Evolutionary conservation across 2,329 filamentous ascomycete genomes (phyloP).

Genomic region (Aspergillus arachidicola): DNA sequence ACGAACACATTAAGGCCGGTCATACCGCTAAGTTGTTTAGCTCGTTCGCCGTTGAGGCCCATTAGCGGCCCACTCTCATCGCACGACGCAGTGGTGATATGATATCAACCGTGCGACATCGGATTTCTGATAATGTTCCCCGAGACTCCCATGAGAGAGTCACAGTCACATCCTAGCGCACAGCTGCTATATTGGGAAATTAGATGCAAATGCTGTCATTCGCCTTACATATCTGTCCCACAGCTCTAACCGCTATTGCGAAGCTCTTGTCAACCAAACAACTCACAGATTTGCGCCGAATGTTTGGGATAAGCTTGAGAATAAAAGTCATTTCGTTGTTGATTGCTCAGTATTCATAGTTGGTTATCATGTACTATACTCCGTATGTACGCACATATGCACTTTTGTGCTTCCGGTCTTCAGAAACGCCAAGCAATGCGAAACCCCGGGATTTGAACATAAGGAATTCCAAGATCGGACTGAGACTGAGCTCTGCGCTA

Average conservation of each 20-base stretch:
- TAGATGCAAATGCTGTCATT: background rate
- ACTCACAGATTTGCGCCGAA: background rate
- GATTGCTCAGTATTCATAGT: background rate
- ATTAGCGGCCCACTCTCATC: background rate
- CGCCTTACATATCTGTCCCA: background rate
- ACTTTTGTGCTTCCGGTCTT: background rate
- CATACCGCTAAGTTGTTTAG: background rate
- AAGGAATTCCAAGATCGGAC: background rate
- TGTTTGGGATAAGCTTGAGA: background rate
- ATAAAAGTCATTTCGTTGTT: background rate
- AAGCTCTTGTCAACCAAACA: background rate
- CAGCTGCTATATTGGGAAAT: background rate
- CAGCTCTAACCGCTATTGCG: background rate
- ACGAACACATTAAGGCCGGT: background rate
- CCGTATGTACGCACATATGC: background rate
- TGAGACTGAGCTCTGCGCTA: background rate
- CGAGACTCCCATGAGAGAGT: background rate
- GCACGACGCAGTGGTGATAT: background rate
- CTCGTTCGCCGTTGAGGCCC: background rate
- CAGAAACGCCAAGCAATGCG: background rate
- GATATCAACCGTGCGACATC: background rate
- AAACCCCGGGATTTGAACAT: background rate
- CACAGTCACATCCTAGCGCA: background rate
- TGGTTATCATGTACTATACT: background rate
- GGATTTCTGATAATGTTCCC: background rate